Evolutionary conservation across 345 rosid genomes (phyloP).

Genomic region (Gossypium herbaceum): DNA sequence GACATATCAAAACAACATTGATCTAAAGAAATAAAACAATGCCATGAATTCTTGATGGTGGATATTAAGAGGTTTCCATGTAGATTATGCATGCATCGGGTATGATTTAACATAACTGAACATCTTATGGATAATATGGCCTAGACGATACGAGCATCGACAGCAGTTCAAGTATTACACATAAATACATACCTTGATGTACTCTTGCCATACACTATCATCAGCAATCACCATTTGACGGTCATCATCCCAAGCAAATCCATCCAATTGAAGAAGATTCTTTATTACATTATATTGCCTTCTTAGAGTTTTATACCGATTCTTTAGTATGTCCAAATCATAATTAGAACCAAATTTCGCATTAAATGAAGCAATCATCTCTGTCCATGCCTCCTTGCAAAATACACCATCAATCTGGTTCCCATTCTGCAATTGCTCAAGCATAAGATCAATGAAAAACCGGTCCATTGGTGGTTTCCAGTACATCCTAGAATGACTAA

Average conservation of each 20-base stretch:
- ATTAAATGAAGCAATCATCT: slow-evolving; percentile 69
- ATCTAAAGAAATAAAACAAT: too few species aligned
- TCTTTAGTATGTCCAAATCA: slow-evolving; percentile 66
- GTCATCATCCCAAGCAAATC: slow-evolving; percentile 75
- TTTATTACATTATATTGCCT: slow-evolving; percentile 66
- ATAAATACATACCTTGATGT: slow-evolving; percentile 53
- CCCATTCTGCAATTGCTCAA: slow-evolving; percentile 67
- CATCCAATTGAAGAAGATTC: slow-evolving; percentile 62
- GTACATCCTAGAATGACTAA: slow-evolving; percentile 50
- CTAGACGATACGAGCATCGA: neutral
- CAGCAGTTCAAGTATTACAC: neutral
- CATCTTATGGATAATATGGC: neutral
- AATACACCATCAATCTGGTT: slow-evolving; percentile 75
- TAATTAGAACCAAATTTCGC: slow-evolving; percentile 58
- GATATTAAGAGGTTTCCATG: slow-evolving; percentile 1
- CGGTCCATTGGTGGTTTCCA: slow-evolving; percentile 94
- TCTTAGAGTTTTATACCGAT: slow-evolving; percentile 73
- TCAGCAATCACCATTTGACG: slow-evolving; percentile 84
- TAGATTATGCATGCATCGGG: neutral
- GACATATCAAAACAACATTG: neutral
- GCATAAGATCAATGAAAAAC: slow-evolving; percentile 69
- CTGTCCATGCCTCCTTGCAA: slow-evolving; percentile 73
- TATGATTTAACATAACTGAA: neutral
- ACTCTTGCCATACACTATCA: slow-evolving; percentile 81
- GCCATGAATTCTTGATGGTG: neutral